Percentiles rank a stretch among this genome's conserved stretches.
Evolutionary conservation across 75 land plant species (phyloP).

Genomic region (Pseudotsuga menziesii): DNA sequence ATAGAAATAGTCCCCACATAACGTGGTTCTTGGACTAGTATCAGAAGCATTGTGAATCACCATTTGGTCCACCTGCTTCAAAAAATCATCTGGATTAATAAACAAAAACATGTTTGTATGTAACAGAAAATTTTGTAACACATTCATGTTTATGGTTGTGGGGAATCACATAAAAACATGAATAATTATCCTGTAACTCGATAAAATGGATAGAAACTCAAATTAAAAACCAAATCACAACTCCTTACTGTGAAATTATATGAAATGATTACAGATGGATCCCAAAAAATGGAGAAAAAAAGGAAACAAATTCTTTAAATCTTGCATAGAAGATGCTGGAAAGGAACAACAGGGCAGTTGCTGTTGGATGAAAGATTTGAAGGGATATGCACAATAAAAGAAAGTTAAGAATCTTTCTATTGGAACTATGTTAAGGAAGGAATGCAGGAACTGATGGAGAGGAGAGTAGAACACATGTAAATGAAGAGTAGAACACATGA

Average conservation of each 20-base stretch:
- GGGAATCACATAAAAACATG: background rate
- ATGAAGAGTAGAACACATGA: background rate
- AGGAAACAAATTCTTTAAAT: background rate
- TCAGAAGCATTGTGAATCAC: constrained; percentile 95
- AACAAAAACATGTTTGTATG: too few species aligned
- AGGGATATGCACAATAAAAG: background rate
- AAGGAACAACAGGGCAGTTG: background rate
- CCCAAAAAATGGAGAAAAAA: too few species aligned
- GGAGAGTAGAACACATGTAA: background rate
- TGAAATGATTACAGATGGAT: too few species aligned
- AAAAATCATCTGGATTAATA: background rate
- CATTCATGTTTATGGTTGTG: background rate
- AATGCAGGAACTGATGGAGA: too few species aligned
- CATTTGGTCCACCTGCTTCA: constrained; percentile 90
- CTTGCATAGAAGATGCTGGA: background rate
- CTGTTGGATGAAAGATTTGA: background rate
- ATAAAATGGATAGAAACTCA: too few species aligned
- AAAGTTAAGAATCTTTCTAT: background rate
- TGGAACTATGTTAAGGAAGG: background rate
- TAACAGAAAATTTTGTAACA: too few species aligned
- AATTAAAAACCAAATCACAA: too few species aligned
- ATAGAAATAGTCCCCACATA: constrained; percentile 95
- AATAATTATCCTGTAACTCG: background rate
- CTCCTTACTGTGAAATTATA: too few species aligned
- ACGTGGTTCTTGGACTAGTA: constrained; percentile 70